A percentile compares a stretch with the other conserved stretches of the same genome.
Evolutionary conservation across 108 stramenopile species (phyloP).

Genomic region (Nannochloropsis gaditana): DNA sequence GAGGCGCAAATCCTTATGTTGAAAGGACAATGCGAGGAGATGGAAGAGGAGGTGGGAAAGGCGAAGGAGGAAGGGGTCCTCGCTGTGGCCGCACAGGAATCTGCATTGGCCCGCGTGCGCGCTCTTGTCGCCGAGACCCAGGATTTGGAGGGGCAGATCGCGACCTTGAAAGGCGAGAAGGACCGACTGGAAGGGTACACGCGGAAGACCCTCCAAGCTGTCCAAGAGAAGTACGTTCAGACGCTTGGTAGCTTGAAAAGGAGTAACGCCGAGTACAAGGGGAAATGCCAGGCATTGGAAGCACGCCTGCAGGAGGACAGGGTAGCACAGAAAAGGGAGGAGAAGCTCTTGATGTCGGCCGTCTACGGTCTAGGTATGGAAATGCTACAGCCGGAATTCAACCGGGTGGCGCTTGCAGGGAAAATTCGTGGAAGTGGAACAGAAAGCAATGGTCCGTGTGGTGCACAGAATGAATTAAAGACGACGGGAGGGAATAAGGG

Average conservation of each 20-base stretch:
- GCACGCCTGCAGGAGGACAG: conserved; percentile 63
- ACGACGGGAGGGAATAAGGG: not conserved
- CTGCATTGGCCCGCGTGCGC: not conserved
- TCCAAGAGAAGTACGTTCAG: conserved; percentile 87
- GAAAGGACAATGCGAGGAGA: conserved; percentile 40
- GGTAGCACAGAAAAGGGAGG: conserved; percentile 77
- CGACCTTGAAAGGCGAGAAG: conserved; percentile 74
- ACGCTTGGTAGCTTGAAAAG: conserved; percentile 81
- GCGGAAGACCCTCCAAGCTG: conserved; percentile 79
- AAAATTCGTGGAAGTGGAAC: not conserved
- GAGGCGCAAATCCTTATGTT: conserved; percentile 27
- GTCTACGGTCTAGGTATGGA: conserved; percentile 83
- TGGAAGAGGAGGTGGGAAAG: conserved; percentile 28
- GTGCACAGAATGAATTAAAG: not conserved
- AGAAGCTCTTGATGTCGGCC: conserved; percentile 73
- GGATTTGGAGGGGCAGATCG: conserved; percentile 64
- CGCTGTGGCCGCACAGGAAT: not conserved
- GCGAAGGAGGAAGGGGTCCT: not conserved
- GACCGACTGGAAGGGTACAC: conserved; percentile 86
- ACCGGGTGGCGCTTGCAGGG: not conserved
- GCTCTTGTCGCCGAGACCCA: not conserved
- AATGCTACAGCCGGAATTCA: conserved; percentile 65
- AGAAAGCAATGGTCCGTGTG: not conserved
- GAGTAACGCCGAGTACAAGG: conserved; percentile 64
- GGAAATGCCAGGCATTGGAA: conserved; percentile 40